A percentile compares a stretch with the other conserved stretches of the same genome.
phyloP scores from a whole-genome alignment of 805 yeast species.

The Barnettozyma vustinii region DNA sequence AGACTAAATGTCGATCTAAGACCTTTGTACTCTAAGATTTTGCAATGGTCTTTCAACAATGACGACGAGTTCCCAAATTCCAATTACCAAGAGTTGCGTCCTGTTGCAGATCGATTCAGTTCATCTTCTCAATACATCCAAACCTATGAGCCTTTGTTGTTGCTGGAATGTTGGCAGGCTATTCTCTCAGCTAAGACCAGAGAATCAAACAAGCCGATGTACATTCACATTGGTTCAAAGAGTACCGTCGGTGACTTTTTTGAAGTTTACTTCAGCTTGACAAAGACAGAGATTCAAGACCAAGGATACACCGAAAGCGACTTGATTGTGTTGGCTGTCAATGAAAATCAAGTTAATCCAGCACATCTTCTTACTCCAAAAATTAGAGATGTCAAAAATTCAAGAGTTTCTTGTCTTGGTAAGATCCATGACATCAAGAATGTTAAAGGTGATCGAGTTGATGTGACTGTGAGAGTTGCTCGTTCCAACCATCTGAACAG shows the following conservation, averaged over 20 bases:
- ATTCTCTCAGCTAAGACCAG: constrained; percentile 68
- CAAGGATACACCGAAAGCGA: constrained; percentile 69
- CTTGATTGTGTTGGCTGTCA: constrained; percentile 54
- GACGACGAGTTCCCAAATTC: constrained; percentile 55
- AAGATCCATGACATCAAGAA: constrained; percentile 70
- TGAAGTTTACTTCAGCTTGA: constrained; percentile 75
- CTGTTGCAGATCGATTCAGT: constrained; percentile 50
- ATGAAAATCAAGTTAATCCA: constrained; percentile 13
- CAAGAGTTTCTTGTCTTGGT: constrained; percentile 62
- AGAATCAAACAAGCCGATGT: constrained; percentile 51
- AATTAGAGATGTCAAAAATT: constrained; percentile 29
- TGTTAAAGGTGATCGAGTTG: constrained; percentile 60
- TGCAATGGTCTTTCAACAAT: constrained; percentile 72
- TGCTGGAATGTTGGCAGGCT: constrained; percentile 93
- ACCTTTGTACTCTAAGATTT: constrained; percentile 63
- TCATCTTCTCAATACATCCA: constrained; percentile 61
- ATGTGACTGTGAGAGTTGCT: constrained; percentile 65
- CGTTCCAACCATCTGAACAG: constrained; percentile 40
- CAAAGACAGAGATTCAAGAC: constrained; percentile 44
- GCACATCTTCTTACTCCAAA: constrained; percentile 11
- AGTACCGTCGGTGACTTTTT: constrained; percentile 80
- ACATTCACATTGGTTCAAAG: constrained; percentile 68
- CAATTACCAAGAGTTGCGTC: constrained; percentile 24
- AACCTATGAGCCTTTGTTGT: constrained; percentile 71
- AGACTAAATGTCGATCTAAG: constrained; percentile 73